Base-by-base conservation (phyloP, 768 basidiomycete genomes). In the Auriscalpium orientale region DNA sequence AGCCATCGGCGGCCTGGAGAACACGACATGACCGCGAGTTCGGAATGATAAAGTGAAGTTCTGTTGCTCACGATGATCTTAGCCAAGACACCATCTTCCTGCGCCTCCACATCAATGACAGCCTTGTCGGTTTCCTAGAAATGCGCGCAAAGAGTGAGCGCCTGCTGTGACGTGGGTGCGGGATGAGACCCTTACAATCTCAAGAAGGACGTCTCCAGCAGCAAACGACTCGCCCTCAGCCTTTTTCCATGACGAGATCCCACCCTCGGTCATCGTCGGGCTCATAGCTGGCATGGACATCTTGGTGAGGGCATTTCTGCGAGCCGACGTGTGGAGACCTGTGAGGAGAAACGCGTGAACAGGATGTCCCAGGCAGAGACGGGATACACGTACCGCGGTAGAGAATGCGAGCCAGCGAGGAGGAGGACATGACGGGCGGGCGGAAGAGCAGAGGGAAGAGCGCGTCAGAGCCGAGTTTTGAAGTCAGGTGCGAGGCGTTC, bases 261-360 rank as follows among this genome's bases (percentile, higher is more conserved):
- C 97, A 60, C 97, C 97, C 77, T 98, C 97, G 3, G 94, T 94
- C 97, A 99, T 99, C 56, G 97, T 99, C 35, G 97, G 97, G 60
- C 92, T 95, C 95, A 98, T 99, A 64, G 97, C 94, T 56, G 94
- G 95, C 92, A 97, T 95, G 60, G 85, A 77, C 75, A 98, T 95
- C 69, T 85, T 91, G 58, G 89, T 76, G 63, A 98, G 80, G 40
- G 87, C 94, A 74, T 79, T 74, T 64, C 88, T 76, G 59, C 83
- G 81, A 54, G 86, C 79, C 34, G 95, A 94, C 65, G 81, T 79
- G 76, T 94, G 91, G 53, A 98, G 76, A 66, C 84, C 95, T 95
- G 67, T 52, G 38, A 22, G 57, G 12, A 40, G 47, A 51, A 49
- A 45, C 44, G 49, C 21, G 28, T 51, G 16, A 43, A 44, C 11